A percentile compares a stretch with the other conserved stretches of the same genome.
phyloP scores from a whole-genome alignment of 2,329 filamentous ascomycete species.

The Zymoseptoria tritici region DNA sequence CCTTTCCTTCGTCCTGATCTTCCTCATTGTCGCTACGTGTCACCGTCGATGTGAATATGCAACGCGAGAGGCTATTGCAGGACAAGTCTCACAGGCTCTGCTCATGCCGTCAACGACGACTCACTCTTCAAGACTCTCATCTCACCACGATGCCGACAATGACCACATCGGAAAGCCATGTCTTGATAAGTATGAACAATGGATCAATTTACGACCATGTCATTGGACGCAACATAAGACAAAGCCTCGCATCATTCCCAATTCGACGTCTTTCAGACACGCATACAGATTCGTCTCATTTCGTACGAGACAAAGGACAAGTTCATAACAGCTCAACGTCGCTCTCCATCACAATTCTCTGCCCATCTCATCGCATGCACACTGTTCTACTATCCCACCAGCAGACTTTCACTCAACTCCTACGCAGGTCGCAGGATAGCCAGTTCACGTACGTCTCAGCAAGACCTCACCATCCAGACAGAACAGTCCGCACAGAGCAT shows the following conservation, averaged over 20 bases:
- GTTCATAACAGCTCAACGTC: constrained; percentile 2
- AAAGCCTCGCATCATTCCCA: neutral
- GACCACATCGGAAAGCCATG: neutral
- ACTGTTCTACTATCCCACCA: neutral
- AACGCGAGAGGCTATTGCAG: no score
- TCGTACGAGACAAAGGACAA: constrained; percentile 5
- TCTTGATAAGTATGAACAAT: neutral
- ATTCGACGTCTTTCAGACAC: neutral
- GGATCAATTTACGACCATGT: neutral
- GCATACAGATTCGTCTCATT: constrained; percentile 1
- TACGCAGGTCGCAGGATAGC: constrained; percentile 16
- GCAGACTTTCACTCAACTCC: constrained; percentile 1
- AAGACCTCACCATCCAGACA: neutral
- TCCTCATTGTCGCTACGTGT: neutral
- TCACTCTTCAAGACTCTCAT: neutral
- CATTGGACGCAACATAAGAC: neutral
- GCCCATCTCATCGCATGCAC: constrained; percentile 1
- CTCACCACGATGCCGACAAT: neutral
- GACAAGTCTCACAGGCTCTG: neutral
- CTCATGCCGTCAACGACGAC: neutral
- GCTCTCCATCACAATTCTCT: neutral
- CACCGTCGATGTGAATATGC: no score
- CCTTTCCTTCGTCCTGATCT: neutral
- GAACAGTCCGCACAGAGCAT: neutral
- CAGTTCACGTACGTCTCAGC: neutral